Percentiles rank a stretch among this genome's conserved stretches.
Conservation (phyloP, 306 rosid species). For the Sicyos edulis region DNA sequence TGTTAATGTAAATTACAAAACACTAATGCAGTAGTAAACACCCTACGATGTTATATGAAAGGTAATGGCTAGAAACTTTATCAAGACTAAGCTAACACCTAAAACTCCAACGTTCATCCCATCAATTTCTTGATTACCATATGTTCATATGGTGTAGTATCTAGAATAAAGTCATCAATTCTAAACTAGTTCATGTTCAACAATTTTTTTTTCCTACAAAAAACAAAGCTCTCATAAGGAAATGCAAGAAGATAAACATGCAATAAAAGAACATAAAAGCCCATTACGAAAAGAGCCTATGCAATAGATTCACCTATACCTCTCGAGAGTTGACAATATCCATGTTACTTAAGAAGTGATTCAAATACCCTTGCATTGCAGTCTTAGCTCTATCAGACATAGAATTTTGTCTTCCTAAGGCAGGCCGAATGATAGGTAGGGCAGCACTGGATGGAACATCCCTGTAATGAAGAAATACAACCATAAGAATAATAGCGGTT, state of each 20-base stretch:
- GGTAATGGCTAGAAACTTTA: slow-evolving; percentile 6
- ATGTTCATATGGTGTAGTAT: neutral
- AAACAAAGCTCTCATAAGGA: neutral
- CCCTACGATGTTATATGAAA: neutral
- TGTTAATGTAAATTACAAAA: no score
- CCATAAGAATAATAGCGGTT: slow-evolving; percentile 23
- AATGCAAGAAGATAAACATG: neutral
- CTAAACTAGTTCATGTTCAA: neutral
- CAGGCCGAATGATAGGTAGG: slow-evolving; percentile 87
- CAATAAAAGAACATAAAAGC: neutral
- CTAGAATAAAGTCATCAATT: neutral
- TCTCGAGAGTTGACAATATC: slow-evolving; percentile 89
- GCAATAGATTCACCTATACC: slow-evolving; percentile 37
- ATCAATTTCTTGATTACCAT: neutral
- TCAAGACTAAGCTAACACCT: neutral
- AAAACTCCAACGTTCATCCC: slow-evolving; percentile 2
- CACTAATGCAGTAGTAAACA: neutral
- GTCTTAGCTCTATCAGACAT: slow-evolving; percentile 81
- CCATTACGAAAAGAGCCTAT: neutral
- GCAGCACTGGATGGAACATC: slow-evolving; percentile 99
- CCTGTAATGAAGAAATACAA: slow-evolving; percentile 48
- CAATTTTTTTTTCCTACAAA: neutral
- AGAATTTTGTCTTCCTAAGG: slow-evolving; percentile 85
- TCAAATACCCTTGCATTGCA: slow-evolving; percentile 98
- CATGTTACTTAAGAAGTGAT: slow-evolving; percentile 91